Evolutionary conservation across 169 alveolate genomes (phyloP), one percentile per base, ranked within the genome.

Genomic region (Cryptosporidium sp.): DNA sequence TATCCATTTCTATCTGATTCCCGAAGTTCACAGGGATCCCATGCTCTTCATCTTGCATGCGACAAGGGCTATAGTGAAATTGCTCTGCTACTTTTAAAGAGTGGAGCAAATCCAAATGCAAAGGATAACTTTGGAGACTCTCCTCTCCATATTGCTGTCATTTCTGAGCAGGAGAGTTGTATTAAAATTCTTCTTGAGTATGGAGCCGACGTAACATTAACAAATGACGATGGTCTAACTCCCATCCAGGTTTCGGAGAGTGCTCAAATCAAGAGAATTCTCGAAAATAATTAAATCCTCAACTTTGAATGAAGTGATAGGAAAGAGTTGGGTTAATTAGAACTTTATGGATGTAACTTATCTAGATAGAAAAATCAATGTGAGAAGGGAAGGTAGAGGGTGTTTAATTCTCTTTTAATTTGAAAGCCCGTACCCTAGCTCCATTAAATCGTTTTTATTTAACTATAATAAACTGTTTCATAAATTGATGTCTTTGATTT

Each of bases 61-160:
- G 89, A 80, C 67, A 80, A 43, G 18, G 89, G 89, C 14, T 45
- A 23, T 61, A 26, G 55, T 52, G 85, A 69, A 39, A 26, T 75
- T 37, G 50, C 84, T 43, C 12, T n/a, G 16, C 35, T 86, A 16
- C 74, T 86, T 16, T 21, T 86, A 16, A 41, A 71, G 12, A 84
- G 23, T 52, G 92, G 92, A n/a, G 91, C 86, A 12, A 93, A 91
- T 65, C 86, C 86, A 26, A 85, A 70, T 41, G 59, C 80, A 18
- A 58, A 35, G 18, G 93, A 91, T 68, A 58, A 33, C 29, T 89
- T 85, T 74, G 93, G 93, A 7, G 85, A 91, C 80, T 65, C 92
- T 5, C 87, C 93, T 9, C 86, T 91, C 16, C 93, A 91, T 50
- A 70, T 91, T n/a, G 16, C 89, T 18, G 73, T 35, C 10, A 50